Evolutionary conservation across 768 basidiomycete genomes (phyloP), one percentile per base, ranked within the genome.

Genomic region (Boletus pseudopeckii): DNA sequence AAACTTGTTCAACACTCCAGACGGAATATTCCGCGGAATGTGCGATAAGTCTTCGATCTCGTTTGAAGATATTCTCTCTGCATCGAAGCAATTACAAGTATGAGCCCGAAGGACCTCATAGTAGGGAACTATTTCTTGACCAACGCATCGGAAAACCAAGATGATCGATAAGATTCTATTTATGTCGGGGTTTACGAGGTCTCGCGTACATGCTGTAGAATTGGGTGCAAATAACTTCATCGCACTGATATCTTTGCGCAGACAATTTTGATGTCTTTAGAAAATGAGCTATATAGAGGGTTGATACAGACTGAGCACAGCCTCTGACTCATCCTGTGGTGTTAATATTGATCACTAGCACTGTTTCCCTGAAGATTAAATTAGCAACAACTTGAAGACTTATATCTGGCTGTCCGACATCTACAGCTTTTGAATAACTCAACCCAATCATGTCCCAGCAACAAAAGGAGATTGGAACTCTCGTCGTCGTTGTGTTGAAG

Each of bases 401-500:
- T 48, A 13, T 17, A 33, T 36, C 17, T 17, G 41, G 30, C 7
- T 24, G 48, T 50, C 48, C 26, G n/a, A 26, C 9, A 38, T 28
- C 11, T 18, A 17, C 18, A 20, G 18, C 33, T 10, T 15, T 7
- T 28, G 17, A 32, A 15, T 13, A 28, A 44, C 36, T 10, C 26
- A 7, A 36, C 17, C 40, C 26, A 20, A 26, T 17, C 45, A 69
- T 69, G 70, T 64, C 70, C 34, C 58, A 70, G 54, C 54, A 58
- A 26, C 54, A 58, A 26, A 59, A 74, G 58, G 81, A 85, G 70
- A 72, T 94, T 28, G 93, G 93, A 15, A 95, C 90, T 8, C 78
- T 96, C 48, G 81, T 93, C 53, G 79, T 92, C 32, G 88, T 95
- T 40, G 80, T 95, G 17, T 80, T 95, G 60, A 92, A 94, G 71